A percentile compares a stretch with the other conserved stretches of the same genome.
phyloP scores from a whole-genome alignment of 2,329 filamentous ascomycete genomes.

The Pseudogymnoascus sp. region DNA sequence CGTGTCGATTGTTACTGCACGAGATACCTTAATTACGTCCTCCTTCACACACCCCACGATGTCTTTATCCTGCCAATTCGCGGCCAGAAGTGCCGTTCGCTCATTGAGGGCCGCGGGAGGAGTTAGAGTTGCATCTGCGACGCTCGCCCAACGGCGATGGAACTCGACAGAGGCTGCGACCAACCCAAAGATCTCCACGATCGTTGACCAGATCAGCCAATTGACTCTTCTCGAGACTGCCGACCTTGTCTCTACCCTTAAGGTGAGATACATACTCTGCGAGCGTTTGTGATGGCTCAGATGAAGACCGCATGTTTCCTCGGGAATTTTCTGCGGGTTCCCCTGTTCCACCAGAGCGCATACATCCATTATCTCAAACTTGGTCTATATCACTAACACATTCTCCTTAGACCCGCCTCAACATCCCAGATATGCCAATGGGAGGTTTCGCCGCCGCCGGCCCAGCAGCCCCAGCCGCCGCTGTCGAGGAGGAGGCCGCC shows the following conservation, averaged over 20 bases:
- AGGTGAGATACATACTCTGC: constrained; percentile 49
- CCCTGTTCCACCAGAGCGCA: not conserved
- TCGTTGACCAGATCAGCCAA: constrained; percentile 98
- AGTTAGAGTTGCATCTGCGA: constrained; percentile 37
- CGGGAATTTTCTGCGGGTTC: not conserved
- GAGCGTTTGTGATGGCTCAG: not conserved
- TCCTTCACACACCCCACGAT: constrained; percentile 35
- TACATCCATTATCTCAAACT: not conserved
- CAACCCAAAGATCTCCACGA: constrained; percentile 86
- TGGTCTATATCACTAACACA: constrained; percentile 9
- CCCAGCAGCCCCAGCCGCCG: constrained; percentile 52
- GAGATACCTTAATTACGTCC: constrained; percentile 9
- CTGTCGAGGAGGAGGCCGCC: constrained; percentile 78
- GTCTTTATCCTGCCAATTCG: constrained; percentile 55
- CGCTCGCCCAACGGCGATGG: constrained; percentile 55
- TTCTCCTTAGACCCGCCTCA: constrained; percentile 65
- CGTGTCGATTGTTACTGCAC: constrained; percentile 4
- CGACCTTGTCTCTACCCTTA: constrained; percentile 86
- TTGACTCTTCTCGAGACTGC: constrained; percentile 96
- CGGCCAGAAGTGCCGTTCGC: constrained; percentile 55
- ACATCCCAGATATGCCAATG: constrained; percentile 95
- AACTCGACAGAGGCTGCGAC: constrained; percentile 69
- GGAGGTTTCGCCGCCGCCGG: constrained; percentile 70
- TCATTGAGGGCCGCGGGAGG: constrained; percentile 45
- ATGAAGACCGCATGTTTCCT: not conserved